Percentiles rank a stretch among this genome's conserved stretches.
These are phyloP conservation scores for Odontarrhena argentea DNA, from an alignment of 345 rosid genomes.

Conservation along the genomic window DNA sequence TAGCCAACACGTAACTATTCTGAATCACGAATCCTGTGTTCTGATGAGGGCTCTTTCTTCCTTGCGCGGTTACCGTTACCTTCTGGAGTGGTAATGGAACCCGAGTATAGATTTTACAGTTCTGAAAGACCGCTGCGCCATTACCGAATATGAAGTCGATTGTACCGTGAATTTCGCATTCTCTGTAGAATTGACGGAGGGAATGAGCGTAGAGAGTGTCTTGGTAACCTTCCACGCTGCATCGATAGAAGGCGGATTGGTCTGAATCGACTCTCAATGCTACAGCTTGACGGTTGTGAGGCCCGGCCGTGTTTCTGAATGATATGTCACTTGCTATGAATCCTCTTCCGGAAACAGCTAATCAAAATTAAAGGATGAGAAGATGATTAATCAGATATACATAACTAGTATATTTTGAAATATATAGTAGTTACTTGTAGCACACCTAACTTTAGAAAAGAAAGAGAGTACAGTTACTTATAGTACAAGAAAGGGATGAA, in stretches of 20 bases:
- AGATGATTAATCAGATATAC: background rate
- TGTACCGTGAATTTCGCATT: conserved; percentile 77
- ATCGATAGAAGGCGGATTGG: conserved; percentile 71
- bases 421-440: background rate
- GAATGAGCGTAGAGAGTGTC: conserved; percentile 89
- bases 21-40: conserved; percentile 80
- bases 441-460: background rate
- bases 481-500: conserved; percentile 16
- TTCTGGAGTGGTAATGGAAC: conserved; percentile 72
- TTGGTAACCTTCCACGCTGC: conserved; percentile 82
- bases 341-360: conserved; percentile 91
- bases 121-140: conserved; percentile 76
- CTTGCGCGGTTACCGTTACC: conserved; percentile 82
- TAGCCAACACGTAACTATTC: conserved; percentile 60
- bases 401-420: background rate
- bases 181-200: conserved; percentile 81
- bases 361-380: conserved; percentile 9
- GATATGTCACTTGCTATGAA: conserved; percentile 87
- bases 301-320: conserved; percentile 78
- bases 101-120: conserved; percentile 65
- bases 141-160: conserved; percentile 94
- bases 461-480: background rate
- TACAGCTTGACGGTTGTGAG: conserved; percentile 74
- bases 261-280: conserved; percentile 83
- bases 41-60: conserved; percentile 64